Evolutionary conservation across 176 grass and related monocot genomes (phyloP).

Genomic region (Aegilops speltoides): DNA sequence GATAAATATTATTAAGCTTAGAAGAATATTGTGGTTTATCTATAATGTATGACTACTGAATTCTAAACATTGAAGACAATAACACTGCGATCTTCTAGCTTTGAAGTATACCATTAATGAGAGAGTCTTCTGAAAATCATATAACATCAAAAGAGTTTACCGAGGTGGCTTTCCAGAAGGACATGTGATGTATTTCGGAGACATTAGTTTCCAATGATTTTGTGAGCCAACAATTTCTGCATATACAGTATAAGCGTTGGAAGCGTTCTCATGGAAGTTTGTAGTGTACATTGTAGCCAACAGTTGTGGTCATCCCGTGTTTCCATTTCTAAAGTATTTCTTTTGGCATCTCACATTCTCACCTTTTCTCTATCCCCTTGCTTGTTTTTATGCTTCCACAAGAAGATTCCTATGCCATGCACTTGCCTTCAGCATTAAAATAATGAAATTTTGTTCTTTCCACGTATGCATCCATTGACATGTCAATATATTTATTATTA

Average conservation of each 20-base stretch:
- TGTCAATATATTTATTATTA: neutral
- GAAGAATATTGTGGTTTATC: neutral
- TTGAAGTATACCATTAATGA: neutral
- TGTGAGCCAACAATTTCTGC: conserved; percentile 11
- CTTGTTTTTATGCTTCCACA: conserved; percentile 25
- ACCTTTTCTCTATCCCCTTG: neutral
- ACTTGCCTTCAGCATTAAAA: conserved; percentile 24
- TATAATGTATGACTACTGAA: neutral
- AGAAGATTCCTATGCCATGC: conserved; percentile 21
- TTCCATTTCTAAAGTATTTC: neutral
- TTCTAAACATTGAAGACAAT: neutral
- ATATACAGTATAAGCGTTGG: neutral
- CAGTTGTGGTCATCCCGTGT: neutral
- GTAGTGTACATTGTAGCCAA: neutral
- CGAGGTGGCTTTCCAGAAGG: neutral
- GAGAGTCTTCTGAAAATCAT: neutral
- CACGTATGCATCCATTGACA: neutral
- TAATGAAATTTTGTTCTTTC: conserved; percentile 29
- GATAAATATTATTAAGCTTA: neutral
- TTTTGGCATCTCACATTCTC: neutral
- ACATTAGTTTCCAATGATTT: neutral
- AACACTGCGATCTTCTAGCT: neutral
- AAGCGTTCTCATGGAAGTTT: neutral
- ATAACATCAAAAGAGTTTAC: neutral
- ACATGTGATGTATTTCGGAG: neutral